Evolutionary conservation across 2,329 filamentous ascomycete species (phyloP).

Genomic region (Exophiala mesophila): DNA sequence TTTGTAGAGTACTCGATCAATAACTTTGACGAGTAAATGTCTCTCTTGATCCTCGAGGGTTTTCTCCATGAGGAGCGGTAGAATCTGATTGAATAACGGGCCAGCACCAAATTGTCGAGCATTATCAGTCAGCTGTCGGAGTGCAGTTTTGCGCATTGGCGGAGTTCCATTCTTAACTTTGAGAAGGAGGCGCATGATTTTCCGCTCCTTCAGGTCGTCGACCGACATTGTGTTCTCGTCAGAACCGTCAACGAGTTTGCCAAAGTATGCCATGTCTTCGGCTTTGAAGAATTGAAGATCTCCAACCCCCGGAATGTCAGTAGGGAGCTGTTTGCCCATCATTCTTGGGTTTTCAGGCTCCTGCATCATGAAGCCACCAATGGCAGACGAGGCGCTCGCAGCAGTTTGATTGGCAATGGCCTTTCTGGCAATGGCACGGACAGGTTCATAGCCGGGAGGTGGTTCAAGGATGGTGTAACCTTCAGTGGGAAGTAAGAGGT

Average conservation of each 20-base stretch:
- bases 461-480: slow-evolving; percentile 90
- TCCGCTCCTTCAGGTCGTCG: slow-evolving; percentile 93
- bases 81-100: slow-evolving; percentile 92
- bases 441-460: slow-evolving; percentile 84
- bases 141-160: slow-evolving; percentile 95
- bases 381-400: slow-evolving; percentile 52
- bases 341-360: slow-evolving; percentile 79
- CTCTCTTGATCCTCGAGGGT: slow-evolving; percentile 96
- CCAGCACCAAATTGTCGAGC: slow-evolving; percentile 92
- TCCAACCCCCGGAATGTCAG: slow-evolving; percentile 91
- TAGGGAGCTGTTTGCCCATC: slow-evolving; percentile 85
- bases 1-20: slow-evolving; percentile 97
- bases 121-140: slow-evolving; percentile 96
- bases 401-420: slow-evolving; percentile 68
- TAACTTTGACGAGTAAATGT: slow-evolving; percentile 96
- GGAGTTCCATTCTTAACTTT: slow-evolving; percentile 99
- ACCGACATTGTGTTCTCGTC: slow-evolving; percentile 90
- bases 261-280: slow-evolving; percentile 98
- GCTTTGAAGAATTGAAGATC: slow-evolving; percentile 98
- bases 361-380: slow-evolving; percentile 92
- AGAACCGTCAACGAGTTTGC: slow-evolving; percentile 88
- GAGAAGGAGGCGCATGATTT: slow-evolving; percentile 93
- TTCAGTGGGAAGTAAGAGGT: slow-evolving; percentile 82
- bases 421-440: slow-evolving; percentile 70
- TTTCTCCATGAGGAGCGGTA: slow-evolving; percentile 96